Evolutionary conservation across 495 filamentous ascomycete species (phyloP).

Genomic region (Oleoguttula mirabilis): DNA sequence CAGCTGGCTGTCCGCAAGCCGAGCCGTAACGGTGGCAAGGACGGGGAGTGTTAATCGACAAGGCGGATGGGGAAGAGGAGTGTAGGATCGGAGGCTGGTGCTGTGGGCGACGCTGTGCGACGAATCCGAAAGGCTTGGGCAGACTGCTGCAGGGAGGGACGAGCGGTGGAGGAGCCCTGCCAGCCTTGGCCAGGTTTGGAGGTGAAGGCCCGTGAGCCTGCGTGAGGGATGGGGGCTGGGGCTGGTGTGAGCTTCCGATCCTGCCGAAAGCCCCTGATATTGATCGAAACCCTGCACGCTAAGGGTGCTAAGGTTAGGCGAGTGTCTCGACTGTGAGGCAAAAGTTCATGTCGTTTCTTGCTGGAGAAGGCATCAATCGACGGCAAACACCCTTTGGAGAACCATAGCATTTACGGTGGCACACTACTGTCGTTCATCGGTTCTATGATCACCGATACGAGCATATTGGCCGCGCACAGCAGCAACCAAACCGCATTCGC

Average conservation of each 20-base stretch:
- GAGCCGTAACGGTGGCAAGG: not conserved
- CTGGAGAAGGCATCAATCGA: too few relatives aligned
- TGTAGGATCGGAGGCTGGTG: not conserved
- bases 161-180: not conserved
- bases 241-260: not conserved
- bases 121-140: not conserved
- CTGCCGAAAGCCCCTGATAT: too few relatives aligned
- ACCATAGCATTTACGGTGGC: too few relatives aligned
- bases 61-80: not conserved
- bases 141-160: not conserved
- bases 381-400: too few relatives aligned
- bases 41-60: not conserved
- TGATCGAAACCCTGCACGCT: too few relatives aligned
- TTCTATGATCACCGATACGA: too few relatives aligned
- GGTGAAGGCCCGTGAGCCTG: not conserved
- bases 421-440: too few relatives aligned
- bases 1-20: not conserved
- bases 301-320: too few relatives aligned
- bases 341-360: too few relatives aligned
- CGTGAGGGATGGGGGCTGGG: not conserved
- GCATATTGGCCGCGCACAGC: too few relatives aligned
- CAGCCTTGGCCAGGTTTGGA: not conserved
- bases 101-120: not conserved
- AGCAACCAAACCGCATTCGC: too few relatives aligned
- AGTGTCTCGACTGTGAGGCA: too few relatives aligned